Percentiles rank a stretch among this genome's conserved stretches.
These are phyloP conservation scores for Aureobasidium sp. DNA, from an alignment of 2,329 filamentous ascomycete genomes.

Conservation along the genomic window DNA sequence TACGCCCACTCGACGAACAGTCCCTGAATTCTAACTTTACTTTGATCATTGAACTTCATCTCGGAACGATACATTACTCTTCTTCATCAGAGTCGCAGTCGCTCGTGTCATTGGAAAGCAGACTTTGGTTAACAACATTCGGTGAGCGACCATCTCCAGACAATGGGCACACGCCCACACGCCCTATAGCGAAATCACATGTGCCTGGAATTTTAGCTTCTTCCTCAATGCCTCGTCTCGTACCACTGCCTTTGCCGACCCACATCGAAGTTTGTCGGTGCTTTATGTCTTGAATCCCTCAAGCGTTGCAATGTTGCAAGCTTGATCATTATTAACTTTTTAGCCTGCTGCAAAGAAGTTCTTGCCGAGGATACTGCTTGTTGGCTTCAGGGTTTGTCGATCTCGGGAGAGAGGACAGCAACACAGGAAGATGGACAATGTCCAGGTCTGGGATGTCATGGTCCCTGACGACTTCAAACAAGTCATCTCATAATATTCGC, in stretches of 20 bases:
- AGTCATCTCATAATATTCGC: neutral
- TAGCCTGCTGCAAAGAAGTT: neutral
- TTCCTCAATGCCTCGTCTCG: neutral
- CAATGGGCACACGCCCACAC: neutral
- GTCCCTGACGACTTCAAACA: neutral
- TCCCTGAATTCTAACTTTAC: neutral
- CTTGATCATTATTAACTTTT: neutral
- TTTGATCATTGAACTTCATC: neutral
- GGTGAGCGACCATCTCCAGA: neutral
- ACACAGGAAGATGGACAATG: neutral
- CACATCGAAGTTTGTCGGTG: neutral
- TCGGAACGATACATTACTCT: neutral
- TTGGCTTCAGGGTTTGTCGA: neutral
- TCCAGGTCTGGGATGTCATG: neutral
- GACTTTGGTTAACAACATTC: neutral
- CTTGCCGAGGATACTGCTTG: neutral
- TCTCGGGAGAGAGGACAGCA: neutral
- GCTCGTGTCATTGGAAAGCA: neutral
- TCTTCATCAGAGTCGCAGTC: neutral
- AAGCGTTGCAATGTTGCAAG: neutral
- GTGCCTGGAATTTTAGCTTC: neutral
- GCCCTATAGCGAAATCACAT: neutral
- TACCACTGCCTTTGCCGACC: neutral
- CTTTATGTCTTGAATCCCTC: neutral
- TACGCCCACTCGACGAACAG: neutral